Evolutionary conservation across 495 filamentous ascomycete genomes (phyloP).

Genomic region (Aspergillus indologenus): DNA sequence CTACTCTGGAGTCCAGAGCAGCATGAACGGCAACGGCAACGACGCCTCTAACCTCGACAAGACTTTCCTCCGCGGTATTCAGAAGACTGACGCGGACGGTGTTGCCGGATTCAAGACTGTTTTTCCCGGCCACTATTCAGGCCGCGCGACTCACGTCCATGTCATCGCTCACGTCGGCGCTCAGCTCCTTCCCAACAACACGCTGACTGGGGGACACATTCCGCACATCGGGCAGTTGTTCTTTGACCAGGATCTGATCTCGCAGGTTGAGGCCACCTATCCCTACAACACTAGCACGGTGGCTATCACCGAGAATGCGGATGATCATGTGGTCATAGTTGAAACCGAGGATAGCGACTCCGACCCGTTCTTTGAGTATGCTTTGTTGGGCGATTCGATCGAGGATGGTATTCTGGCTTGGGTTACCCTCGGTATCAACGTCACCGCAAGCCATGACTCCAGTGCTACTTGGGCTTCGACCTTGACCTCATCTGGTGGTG

Average conservation of each 20-base stretch:
- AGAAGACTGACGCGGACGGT: slow-evolving; percentile 47
- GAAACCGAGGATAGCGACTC: slow-evolving; percentile 46
- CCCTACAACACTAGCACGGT: slow-evolving; percentile 58
- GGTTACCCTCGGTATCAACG: slow-evolving; percentile 8
- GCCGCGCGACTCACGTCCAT: slow-evolving; percentile 35
- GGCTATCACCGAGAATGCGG: slow-evolving; percentile 46
- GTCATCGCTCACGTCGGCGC: slow-evolving; percentile 35
- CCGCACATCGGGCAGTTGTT: slow-evolving; percentile 60
- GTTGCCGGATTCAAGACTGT: slow-evolving; percentile 49
- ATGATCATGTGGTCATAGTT: slow-evolving; percentile 44
- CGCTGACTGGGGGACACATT: slow-evolving; percentile 27
- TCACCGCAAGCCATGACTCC: slow-evolving; percentile 4
- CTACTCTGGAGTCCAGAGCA: slow-evolving; percentile 53
- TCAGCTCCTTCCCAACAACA: slow-evolving; percentile 28
- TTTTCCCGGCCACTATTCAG: slow-evolving; percentile 56
- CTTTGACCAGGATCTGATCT: slow-evolving; percentile 55
- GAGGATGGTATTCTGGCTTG: slow-evolving; percentile 35
- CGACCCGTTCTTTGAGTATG: slow-evolving; percentile 57
- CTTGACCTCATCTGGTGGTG: not conserved
- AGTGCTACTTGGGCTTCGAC: not conserved
- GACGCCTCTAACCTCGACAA: slow-evolving; percentile 37
- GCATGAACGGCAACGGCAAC: slow-evolving; percentile 45
- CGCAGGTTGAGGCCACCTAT: slow-evolving; percentile 39
- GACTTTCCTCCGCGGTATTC: slow-evolving; percentile 52
- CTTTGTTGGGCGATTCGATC: slow-evolving; percentile 48